These are phyloP conservation scores for Trichoderma cornu-damae DNA, from an alignment of 2,329 filamentous ascomycete genomes.

Conservation along the genomic window DNA sequence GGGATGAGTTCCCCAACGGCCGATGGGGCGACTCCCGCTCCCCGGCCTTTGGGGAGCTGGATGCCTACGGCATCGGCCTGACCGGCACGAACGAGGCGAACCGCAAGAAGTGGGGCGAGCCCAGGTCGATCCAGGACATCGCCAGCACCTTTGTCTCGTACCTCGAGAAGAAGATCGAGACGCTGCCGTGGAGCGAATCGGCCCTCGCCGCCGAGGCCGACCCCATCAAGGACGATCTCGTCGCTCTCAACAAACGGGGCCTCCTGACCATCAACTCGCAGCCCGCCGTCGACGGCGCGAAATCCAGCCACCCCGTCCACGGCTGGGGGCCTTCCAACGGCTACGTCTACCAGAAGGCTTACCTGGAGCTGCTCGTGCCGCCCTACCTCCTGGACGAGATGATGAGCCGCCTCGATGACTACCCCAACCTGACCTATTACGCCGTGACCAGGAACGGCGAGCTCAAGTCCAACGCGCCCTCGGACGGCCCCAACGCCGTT, in stretches of 20 bases:
- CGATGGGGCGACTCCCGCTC: conserved; percentile 97
- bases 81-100: conserved; percentile 96
- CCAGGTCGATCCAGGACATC: conserved; percentile 72
- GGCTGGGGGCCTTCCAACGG: conserved; percentile 95
- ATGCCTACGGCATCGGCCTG: conserved; percentile 88
- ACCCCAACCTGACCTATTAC: conserved; percentile 87
- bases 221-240: conserved; percentile 68
- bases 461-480: conserved; percentile 76
- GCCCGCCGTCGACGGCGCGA: conserved; percentile 85
- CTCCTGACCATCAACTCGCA: conserved; percentile 97
- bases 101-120: conserved; percentile 89
- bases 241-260: conserved; percentile 78
- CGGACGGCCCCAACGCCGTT: conserved; percentile 91
- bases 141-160: conserved; percentile 80
- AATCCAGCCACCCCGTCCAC: conserved; percentile 78
- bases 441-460: conserved; percentile 80
- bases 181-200: conserved; percentile 89
- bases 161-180: conserved; percentile 72
- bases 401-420: conserved; percentile 67
- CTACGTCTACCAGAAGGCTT: conserved; percentile 98
- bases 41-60: conserved; percentile 90
- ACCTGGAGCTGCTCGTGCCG: conserved; percentile 84
- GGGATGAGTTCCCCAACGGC: conserved; percentile 98
- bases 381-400: conserved; percentile 74
- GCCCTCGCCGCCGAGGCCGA: conserved; percentile 79